Evolutionary conservation across 257 asterid species (phyloP), one percentile per base, ranked within the genome.

Genomic region (Solanum pinnatisectum): DNA sequence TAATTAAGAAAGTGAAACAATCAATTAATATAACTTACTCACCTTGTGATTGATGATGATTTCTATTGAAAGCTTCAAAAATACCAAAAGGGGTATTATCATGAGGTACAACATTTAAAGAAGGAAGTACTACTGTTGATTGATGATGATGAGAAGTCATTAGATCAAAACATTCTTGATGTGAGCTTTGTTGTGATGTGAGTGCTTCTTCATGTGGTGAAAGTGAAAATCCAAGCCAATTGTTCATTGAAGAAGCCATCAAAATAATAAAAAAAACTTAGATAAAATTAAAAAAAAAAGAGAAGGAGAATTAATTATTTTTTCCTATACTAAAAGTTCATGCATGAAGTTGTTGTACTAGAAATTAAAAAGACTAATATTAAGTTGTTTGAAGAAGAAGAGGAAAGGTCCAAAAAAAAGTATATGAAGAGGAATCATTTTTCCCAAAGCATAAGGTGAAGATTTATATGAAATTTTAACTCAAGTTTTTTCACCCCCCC

Each of bases 191-290:
- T 39, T 90, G 91, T 32, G 90, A 73, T 72, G 87, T 91, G 32
- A 74, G 83, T 33, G 87, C 91, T 65, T 93, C 89, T 36, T 93
- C 94, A 36, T 93, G 94, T 33, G 92, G 92, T 35, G 95, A 93
- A 65, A 95, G 93, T 84, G 98, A 94, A 89, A 94, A 95, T 7
- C 96, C 95, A 37, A 95, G 89, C 98, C 98, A 95, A 91, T 94
- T 92, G 37, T 93, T 94, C 94, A 93, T 93, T 49, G 94, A 91
- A 74, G 84, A 89, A 91, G 84, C 89, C 93, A 92, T 90, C 33
- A 81, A 39, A 44, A 36, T 65, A n/a, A 65, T 1, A 15, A 2
- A 18, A 13, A 44, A 44, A 49, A 4, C 20, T 49, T 14, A 4
- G 59, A 49, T 49, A 49, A 49, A 49, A 49, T 6, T 6, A 18